Evolutionary conservation across 495 filamentous ascomycete species (phyloP), one percentile per base, ranked within the genome.

Genomic region (Aspergillus avenaceus): DNA sequence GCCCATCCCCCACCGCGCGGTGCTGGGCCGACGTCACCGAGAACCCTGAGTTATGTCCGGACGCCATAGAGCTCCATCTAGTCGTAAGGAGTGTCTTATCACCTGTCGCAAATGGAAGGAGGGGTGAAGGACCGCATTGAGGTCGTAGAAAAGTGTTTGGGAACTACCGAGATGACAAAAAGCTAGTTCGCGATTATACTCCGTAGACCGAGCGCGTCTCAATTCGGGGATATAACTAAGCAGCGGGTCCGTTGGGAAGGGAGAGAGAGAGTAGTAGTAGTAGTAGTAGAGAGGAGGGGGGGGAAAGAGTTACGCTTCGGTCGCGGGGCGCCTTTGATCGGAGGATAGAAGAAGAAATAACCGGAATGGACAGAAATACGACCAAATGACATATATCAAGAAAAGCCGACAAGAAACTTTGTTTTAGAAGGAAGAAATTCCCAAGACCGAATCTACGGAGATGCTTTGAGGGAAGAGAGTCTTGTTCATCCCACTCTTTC

Each of bases 11-110:
- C 50, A 82, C 74, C 48, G 76, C 60, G 38, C 67, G 82, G 69
- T 84, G 82, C 68, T 89, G 86, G 61, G 83, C 83, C 61, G 86
- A 85, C 49, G 82, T 84, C 65, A 80, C 80, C 51, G 86, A 87
- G 65, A 66, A 74, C 53, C 59, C 64, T 65, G 69, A 66, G 58
- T 71, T 72, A 56, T 74, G 61, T 66, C 65, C 72, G 67, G 73
- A 74, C 68, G 71, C 73, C 72, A 74, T 75, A 57, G 54, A 64
- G 64, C 68, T 71, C 73, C 73, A 74, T 74, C 62, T 66, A 74
- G 65, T 63, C 66, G 56, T 51, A 59, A 56, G 12, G 55, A 64
- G 53, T 64, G 58, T 58, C 53, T n/a, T 72, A 70, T 69, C 65
- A 74, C 64, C 66, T 63, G 54, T 70, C 61, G 60, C 62, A 59